phyloP scores from a whole-genome alignment of 2,329 filamentous ascomycete species.

The Apiospora aurea region DNA sequence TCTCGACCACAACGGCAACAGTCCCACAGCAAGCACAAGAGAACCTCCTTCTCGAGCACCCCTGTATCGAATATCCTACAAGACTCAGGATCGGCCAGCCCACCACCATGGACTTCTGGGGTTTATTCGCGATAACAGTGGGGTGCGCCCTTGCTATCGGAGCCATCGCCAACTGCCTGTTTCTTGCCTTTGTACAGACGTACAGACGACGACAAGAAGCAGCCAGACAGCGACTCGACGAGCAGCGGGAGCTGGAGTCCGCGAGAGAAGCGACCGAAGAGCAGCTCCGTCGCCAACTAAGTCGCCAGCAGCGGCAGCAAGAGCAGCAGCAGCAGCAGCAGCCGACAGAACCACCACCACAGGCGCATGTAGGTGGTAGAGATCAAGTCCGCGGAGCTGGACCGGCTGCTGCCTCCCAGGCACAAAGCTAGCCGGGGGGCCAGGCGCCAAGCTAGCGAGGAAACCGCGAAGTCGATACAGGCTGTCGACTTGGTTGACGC shows the following conservation, averaged over 20 bases:
- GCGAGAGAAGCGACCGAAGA: background rate
- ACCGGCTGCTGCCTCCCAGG: background rate
- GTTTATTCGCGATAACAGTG: background rate
- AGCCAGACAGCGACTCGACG: background rate
- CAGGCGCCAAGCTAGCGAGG: background rate
- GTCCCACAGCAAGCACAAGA: background rate
- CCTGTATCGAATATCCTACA: background rate
- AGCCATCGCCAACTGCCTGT: background rate
- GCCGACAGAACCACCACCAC: background rate
- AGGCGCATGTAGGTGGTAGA: background rate
- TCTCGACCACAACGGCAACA: background rate
- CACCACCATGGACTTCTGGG: background rate
- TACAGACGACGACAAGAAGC: background rate
- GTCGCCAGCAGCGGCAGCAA: background rate
- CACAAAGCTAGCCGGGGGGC: background rate
- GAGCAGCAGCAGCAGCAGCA: background rate
- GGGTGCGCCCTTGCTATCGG: background rate
- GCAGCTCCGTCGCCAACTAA: background rate
- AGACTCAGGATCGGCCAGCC: background rate
- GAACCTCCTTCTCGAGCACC: background rate
- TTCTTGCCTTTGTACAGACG: background rate
- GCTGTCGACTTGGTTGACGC: background rate
- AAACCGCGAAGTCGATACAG: background rate
- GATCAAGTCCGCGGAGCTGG: background rate
- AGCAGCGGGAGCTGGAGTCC: background rate